phyloP scores from a whole-genome alignment of 768 basidiomycete species.

The Leccinum obscurum region DNA sequence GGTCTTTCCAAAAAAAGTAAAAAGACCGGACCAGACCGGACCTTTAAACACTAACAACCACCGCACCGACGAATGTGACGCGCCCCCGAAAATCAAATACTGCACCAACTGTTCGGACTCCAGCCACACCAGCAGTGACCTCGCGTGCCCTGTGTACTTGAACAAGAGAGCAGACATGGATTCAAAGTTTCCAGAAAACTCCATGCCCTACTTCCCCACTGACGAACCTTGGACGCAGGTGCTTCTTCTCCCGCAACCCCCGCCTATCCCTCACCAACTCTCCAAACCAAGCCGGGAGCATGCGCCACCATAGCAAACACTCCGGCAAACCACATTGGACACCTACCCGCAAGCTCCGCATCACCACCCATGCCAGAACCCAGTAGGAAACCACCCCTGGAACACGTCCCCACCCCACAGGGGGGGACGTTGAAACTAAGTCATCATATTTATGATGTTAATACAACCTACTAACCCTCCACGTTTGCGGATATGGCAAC shows the following conservation, averaged over 20 bases:
- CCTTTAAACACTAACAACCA: too few relatives aligned
- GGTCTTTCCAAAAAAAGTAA: too few relatives aligned
- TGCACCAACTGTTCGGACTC: not conserved
- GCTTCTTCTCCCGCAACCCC: not conserved
- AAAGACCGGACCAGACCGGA: too few relatives aligned
- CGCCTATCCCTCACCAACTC: not conserved
- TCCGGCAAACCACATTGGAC: too few relatives aligned
- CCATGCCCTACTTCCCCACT: slow-evolving; percentile 8
- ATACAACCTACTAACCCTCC: not conserved
- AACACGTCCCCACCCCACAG: not conserved
- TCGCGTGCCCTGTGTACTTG: not conserved
- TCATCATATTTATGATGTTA: not conserved
- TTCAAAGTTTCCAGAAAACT: slow-evolving; percentile 1
- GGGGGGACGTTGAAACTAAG: not conserved
- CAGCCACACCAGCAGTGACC: not conserved
- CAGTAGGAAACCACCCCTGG: not conserved
- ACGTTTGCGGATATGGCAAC: not conserved
- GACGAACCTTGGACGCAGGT: slow-evolving; percentile 2
- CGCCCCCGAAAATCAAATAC: accelerated
- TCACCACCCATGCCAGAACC: too few relatives aligned
- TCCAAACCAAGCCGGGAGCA: too few relatives aligned
- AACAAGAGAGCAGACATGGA: not conserved
- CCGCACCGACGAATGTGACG: not conserved
- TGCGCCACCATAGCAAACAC: too few relatives aligned
- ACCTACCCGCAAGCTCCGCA: too few relatives aligned